Base-by-base conservation (phyloP, 805 yeast species). In the Ogataea henricii region DNA sequence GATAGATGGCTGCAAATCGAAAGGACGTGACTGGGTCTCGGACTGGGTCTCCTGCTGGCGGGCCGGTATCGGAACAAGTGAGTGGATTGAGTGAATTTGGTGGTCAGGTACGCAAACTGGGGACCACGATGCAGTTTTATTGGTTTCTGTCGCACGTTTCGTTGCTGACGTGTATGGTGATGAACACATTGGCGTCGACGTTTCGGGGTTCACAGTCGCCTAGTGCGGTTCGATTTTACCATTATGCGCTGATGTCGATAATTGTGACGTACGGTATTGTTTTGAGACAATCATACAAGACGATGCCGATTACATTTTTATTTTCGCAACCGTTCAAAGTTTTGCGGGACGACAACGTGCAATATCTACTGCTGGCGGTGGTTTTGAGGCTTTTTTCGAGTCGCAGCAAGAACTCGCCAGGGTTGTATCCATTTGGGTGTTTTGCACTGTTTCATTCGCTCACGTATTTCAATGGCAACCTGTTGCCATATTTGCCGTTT, bases 131-230 rank as follows among this genome's bases (percentile, higher is more conserved):
- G 7, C 89, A 84, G 61, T 82, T 85, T 60, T 81, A 81, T 56
- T 85, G 91, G 91, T 85, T 77, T 54, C 45, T 82, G 22, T 85
- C 87, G 14, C 88, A 85, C 64, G 70, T 78, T 12, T 60, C 72
- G 26, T 78, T 82, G 2, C 53, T 80, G 2, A 54, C 64, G 45
- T 77, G 68, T 63, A 75, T 76, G 57, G 48, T 66, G 3, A 53
- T 66, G 16, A 71, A 69, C 57, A 63, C 70, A 37, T 44, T 76
- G 30, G 69, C 60, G 29, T 73, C 83, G 6, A 70, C 79, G 45
- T 70, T 78, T 56, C 56, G 64, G 20, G 60, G 66, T 14, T 62
- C 54, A 1, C 27, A 68, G 7, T 56, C 62, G 52, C 52, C 59
- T 1, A 44, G 59, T 2, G 67, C 74, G 9, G 49, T 60, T 25